These are phyloP conservation scores for Voacanga thouarsii DNA, from an alignment of 257 asterid genomes.

Conservation along the genomic window DNA sequence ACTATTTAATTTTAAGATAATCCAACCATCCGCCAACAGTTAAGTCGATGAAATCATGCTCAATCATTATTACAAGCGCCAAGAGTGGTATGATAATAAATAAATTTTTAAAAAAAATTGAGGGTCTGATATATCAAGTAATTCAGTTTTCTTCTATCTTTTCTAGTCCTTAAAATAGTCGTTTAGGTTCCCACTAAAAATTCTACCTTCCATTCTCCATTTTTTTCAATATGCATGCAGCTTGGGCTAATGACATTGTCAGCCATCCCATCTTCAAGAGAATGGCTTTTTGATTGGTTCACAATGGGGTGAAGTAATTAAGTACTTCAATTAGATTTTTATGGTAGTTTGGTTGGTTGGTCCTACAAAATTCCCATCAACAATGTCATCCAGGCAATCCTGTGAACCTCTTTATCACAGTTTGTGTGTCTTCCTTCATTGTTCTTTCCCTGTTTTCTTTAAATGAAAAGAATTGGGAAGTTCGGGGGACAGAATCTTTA, in stretches of 20 bases:
- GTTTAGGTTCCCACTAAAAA: background rate
- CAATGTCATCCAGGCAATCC: background rate
- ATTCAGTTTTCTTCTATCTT: background rate
- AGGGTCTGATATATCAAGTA: too few species aligned
- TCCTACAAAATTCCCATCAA: background rate
- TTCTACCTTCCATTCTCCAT: background rate
- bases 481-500: background rate
- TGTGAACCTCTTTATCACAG: background rate
- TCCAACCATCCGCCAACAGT: background rate
- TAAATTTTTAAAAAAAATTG: too few species aligned
- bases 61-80: background rate
- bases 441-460: background rate
- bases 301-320: background rate
- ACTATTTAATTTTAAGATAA: background rate
- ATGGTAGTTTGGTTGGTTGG: background rate
- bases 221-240: background rate
- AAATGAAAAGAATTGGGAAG: background rate
- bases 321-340: too few species aligned
- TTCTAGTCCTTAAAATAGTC: background rate
- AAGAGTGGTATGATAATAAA: background rate
- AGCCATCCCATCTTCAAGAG: background rate
- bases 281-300: background rate
- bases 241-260: background rate
- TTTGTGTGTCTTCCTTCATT: too few species aligned
- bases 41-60: background rate